Evolutionary conservation across 2,329 filamentous ascomycete species (phyloP).

Genomic region (Neurospora crassa): DNA sequence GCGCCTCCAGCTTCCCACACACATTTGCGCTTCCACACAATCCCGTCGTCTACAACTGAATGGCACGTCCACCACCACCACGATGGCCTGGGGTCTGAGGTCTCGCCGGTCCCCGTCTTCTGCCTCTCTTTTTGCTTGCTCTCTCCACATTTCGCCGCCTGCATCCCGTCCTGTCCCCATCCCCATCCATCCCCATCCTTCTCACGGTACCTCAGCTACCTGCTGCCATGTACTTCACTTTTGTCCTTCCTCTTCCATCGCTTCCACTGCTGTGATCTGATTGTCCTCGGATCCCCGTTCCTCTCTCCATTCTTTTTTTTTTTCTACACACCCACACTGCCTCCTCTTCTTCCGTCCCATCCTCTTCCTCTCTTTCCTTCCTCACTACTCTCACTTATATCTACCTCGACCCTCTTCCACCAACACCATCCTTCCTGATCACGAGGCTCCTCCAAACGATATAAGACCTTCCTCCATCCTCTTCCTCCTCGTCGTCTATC

Average conservation of each 20-base stretch:
- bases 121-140: neutral
- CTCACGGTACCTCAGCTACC: conserved; percentile 12
- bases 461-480: conserved; percentile 1
- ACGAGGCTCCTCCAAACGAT: neutral
- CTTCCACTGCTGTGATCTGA: conserved; percentile 4
- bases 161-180: neutral
- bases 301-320: conserved; percentile 5
- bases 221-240: conserved; percentile 2
- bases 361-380: conserved; percentile 7
- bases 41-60: neutral
- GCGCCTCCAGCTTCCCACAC: neutral
- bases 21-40: neutral
- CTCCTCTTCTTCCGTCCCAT: conserved; percentile 4
- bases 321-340: conserved; percentile 3
- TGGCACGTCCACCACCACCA: neutral
- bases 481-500: neutral
- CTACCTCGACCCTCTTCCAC: neutral
- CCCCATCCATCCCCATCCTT: neutral
- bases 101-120: neutral
- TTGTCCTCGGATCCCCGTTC: conserved; percentile 11
- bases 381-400: conserved; percentile 5
- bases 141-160: neutral
- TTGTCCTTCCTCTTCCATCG: conserved; percentile 8
- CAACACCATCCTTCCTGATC: neutral
- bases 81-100: neutral